These are phyloP conservation scores for Lasiosphaeria miniovina DNA, from an alignment of 495 filamentous ascomycete species.

Conservation along the genomic window DNA sequence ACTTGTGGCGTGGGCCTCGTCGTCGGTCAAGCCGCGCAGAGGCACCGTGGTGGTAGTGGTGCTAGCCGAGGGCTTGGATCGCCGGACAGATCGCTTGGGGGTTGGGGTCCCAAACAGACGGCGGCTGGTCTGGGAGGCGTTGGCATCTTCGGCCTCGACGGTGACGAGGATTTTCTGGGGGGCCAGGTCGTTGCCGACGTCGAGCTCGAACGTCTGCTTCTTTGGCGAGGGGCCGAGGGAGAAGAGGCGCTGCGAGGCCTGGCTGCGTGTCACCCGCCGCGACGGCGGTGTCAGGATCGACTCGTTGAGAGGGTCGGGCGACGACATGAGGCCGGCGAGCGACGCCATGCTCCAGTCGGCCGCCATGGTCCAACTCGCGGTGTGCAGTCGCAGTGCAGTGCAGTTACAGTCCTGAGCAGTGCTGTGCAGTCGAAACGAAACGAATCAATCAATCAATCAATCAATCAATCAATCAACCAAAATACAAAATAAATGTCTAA, in stretches of 20 bases:
- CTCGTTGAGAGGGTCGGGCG: constrained; percentile 49
- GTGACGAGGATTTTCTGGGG: constrained; percentile 53
- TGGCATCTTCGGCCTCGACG: constrained; percentile 46
- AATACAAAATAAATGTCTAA: neutral
- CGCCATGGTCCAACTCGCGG: constrained; percentile 9
- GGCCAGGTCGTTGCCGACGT: constrained; percentile 46
- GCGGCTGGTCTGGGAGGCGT: constrained; percentile 31
- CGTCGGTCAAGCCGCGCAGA: constrained; percentile 46
- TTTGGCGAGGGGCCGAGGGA: constrained; percentile 40
- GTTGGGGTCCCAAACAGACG: constrained; percentile 40
- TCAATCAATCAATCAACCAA: no score
- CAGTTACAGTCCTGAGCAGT: no score
- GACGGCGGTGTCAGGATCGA: constrained; percentile 21
- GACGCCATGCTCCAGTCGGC: constrained; percentile 26
- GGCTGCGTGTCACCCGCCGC: constrained; percentile 28
- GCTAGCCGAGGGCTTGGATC: constrained; percentile 18
- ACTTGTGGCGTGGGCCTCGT: constrained; percentile 33
- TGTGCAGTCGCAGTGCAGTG: no score
- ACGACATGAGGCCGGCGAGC: constrained; percentile 40
- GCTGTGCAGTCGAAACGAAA: no score
- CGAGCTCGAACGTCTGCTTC: constrained; percentile 53
- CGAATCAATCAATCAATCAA: no score
- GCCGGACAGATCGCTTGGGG: constrained; percentile 22
- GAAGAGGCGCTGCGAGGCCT: constrained; percentile 25
- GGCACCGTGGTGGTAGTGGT: constrained; percentile 47